Base-by-base conservation (phyloP, 176 grass and related monocot species). In the Hsuehochloa calcarea region DNA sequence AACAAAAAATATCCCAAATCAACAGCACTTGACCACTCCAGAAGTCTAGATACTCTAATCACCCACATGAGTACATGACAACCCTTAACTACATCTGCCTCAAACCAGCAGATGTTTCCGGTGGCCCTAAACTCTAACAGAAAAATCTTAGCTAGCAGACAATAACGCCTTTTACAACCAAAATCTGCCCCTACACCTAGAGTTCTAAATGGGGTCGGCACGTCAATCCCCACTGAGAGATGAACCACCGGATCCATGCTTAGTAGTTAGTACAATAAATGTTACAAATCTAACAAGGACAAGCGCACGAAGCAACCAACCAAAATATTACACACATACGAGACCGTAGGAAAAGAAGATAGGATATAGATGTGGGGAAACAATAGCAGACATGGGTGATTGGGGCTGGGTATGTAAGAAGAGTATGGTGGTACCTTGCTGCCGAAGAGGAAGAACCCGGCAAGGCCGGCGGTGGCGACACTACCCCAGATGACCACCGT, bases 401-500 rank as follows among this genome's bases (percentile, higher is more conserved):
- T 73, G 19, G 54, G 39, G 55, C 8, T 20, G 1, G 67, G 3
- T 34, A 14, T 15, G 46, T 9, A 1, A n/a, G 9, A 3, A 25
- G 26, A 46, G 17, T 61, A 10, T 69, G 20, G 4, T 19, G 34
- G 62, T 63, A 97, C 94, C 90, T 97, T 97, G 65, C 88, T 81
- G 66, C 92, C 90, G 49, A 94, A 87, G 84, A 92, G 72, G 90
- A 94, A 92, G 80, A 92, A 17, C 20, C 90, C 90, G 68, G 92
- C 84, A 68, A 94, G 84, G 55, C 92, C 88, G 6, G 85, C 88
- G 81, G 94, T 85, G 90, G 86, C 92, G 68, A 91, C 68, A 81
- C 92, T 73, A 61, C 94, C 92, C 86, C 94, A 97, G 58, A 94
- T 91, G 85, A 92, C 80, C 1, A 94, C 72, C 4, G 92, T 97